Evolutionary conservation across 2,329 filamentous ascomycete genomes (phyloP), one percentile per base, ranked within the genome.

Genomic region (Fusarium nurragi): DNA sequence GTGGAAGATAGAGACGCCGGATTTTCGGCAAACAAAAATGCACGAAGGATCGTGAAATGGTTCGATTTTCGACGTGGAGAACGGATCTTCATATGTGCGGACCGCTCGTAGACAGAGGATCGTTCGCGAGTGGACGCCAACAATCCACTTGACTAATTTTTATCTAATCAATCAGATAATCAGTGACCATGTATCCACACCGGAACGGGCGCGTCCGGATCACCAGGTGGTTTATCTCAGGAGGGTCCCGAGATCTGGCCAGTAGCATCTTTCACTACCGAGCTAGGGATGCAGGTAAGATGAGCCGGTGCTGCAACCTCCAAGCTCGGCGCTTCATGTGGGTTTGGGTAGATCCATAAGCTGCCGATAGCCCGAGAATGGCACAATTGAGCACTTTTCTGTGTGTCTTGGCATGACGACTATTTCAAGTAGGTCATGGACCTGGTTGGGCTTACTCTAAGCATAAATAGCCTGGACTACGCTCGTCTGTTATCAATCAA

Each of bases 81-180:
- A 14, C 4, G 5, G 26, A 37, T 25, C 45, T 11, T 13, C 26
- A 30, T 12, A 6, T 8, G n/a, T 14, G 9, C 22, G 22, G 32
- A 21, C 21, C 18, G 6, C 4, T 22, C 21, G 22, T 18, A 6
- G 25, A 9, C 5, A 18, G 23, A 25, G 4, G 3, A n/a, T 21
- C 6, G n/a, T 9, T n/a, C 3, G 4, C 21, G 36, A 19, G 18
- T 48, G n/a, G 32, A 25, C 6, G 1, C 3, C 3, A 2, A 30
- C 13, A 14, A 18, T 49, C 18, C 34, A 14, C 36, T 18, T 2
- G 18, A 23, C 30, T 11, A 18, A 10, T 21, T 23, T 40, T 30
- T 36, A 49, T 49, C 46, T 49, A 40, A 49, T 49, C 46, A 26
- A 49, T 49, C 46, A 28, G 25, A 22, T 39, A 28, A 49, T 49